Base-by-base conservation (phyloP, 2,329 filamentous ascomycete genomes). In the Clonostachys solani region DNA sequence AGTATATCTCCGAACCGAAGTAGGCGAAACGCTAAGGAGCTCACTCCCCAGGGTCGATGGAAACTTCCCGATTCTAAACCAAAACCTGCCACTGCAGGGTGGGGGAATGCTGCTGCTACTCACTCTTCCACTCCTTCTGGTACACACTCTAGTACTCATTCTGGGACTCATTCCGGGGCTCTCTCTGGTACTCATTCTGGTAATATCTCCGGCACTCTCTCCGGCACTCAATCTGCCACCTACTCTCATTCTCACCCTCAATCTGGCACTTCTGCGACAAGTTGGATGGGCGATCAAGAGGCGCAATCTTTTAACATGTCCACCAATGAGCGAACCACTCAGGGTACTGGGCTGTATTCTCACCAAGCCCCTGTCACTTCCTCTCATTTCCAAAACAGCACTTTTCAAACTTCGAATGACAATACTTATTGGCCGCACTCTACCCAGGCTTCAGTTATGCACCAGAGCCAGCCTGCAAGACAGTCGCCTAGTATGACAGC, bases 401-500 rank as follows among this genome's bases (percentile, higher is more conserved):
- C 36, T 9, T 29, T 29, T 9, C 23, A 29, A 10, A 29, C 23
- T 10, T 29, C 23, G 23, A 29, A 29, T 10, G 23, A 29, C 3
- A 29, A 29, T 29, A 29, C 23, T 6, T 29, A 29, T 29, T 29
- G 23, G 23, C 23, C 23, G 9, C 8, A 29, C 23, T 29, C 23
- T 29, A 29, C 8, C 23, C 23, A 29, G 36, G 17, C 36, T n/a
- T n/a, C 36, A 12, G 15, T n/a, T 18, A 38, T n/a, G 18, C 42
- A 43, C 16, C 42, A 43, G 29, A n/a, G 12, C 6, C 42, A 43
- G 42, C 47, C 33, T 12, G 34, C 42, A 17, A 42, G 62, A 13
- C 56, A 56, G 17, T 57, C 57, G 16, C 56, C 60, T 3, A 54
- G 52, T 8, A 46, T 49, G 18, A 45, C 56, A 3, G 44, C 68